Base-by-base conservation (phyloP, 2,329 filamentous ascomycete species). In the Thielaviopsis musarum region DNA sequence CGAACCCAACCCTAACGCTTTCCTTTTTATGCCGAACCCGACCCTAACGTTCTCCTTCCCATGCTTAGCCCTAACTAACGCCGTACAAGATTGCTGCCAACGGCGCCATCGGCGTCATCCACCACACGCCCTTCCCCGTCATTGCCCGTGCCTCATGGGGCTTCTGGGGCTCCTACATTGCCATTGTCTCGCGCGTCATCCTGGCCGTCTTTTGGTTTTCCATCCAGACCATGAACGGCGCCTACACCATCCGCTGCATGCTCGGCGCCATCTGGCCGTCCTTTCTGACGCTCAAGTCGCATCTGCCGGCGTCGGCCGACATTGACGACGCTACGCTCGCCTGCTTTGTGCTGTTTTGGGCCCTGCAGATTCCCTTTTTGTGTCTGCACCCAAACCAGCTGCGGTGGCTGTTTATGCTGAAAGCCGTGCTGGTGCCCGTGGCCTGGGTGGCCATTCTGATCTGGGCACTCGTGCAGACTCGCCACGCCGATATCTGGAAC, bases 271-370 rank as follows among this genome's bases (percentile, higher is more conserved):
- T 73, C 57, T 74, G 71, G 72, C 71, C 72, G 1, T 69, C 67
- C n/a, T 72, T 70, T 59, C 61, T 64, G 24, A 67, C 66, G 61
- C 65, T 73, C 15, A 68, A 69, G 2, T 73, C 74, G 56, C 66
- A 68, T 41, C 66, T 75, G 17, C 68, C 70, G 1, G 64, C 64
- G 1, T 68, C 66, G 21, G 67, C 68, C 6, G 69, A 68, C 13
- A 63, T 67, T 59, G 64, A 64, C 62, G 67, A 71, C 51, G 70
- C 71, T 19, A 70, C 68, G 1, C 64, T 76, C 59, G 66, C 75
- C 10, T 75, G 68, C 54, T 70, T 73, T 61, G 74, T 77, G 56
- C 65, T 76, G 13, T 76, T 74, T 64, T 77, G 73, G 70, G 72
- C 74, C 48, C 65, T 73, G 3, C 74, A 77, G 63, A 72, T 73